These are phyloP conservation scores for Peterozyma toletana DNA, from an alignment of 805 yeast genomes.

Conservation along the genomic window DNA sequence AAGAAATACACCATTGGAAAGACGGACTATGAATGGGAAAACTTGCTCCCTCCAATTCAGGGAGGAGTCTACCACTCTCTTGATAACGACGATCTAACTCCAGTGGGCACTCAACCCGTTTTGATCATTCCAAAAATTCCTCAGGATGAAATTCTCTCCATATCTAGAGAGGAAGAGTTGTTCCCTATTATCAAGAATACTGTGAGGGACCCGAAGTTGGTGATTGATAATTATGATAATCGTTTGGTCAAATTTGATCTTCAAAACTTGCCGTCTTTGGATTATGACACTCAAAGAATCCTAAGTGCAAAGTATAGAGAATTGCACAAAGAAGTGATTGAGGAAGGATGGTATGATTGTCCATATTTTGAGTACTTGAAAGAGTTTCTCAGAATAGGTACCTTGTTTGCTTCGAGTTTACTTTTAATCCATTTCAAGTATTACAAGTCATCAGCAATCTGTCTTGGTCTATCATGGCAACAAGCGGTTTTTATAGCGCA, in stretches of 20 bases:
- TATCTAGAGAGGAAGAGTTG: slow-evolving; percentile 23
- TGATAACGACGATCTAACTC: slow-evolving; percentile 17
- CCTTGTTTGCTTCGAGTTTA: slow-evolving; percentile 44
- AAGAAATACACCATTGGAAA: slow-evolving; percentile 57
- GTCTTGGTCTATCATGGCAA: slow-evolving; percentile 79
- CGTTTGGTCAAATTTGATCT: slow-evolving; percentile 48
- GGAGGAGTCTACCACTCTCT: slow-evolving; percentile 49
- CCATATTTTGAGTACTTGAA: slow-evolving; percentile 66
- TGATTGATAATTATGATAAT: slow-evolving; percentile 54
- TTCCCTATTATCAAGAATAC: slow-evolving; percentile 23
- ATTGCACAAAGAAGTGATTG: slow-evolving; percentile 48
- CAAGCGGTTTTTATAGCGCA: slow-evolving; percentile 84
- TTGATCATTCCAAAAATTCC: slow-evolving; percentile 45
- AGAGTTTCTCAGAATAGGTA: slow-evolving; percentile 54
- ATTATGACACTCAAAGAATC: slow-evolving; percentile 53
- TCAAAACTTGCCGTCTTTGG: slow-evolving; percentile 53
- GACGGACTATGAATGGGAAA: slow-evolving; percentile 61
- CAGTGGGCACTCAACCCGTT: slow-evolving; percentile 35
- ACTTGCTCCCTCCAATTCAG: slow-evolving; percentile 82
- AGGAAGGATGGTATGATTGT: slow-evolving; percentile 63
- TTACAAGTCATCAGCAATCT: slow-evolving; percentile 50
- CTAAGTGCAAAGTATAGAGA: slow-evolving; percentile 52
- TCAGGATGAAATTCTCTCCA: slow-evolving; percentile 34
- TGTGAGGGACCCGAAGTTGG: slow-evolving; percentile 48
- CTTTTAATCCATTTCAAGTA: slow-evolving; percentile 38